Conservation (phyloP, 306 rosid species). For the Cicer bijugum region DNA sequence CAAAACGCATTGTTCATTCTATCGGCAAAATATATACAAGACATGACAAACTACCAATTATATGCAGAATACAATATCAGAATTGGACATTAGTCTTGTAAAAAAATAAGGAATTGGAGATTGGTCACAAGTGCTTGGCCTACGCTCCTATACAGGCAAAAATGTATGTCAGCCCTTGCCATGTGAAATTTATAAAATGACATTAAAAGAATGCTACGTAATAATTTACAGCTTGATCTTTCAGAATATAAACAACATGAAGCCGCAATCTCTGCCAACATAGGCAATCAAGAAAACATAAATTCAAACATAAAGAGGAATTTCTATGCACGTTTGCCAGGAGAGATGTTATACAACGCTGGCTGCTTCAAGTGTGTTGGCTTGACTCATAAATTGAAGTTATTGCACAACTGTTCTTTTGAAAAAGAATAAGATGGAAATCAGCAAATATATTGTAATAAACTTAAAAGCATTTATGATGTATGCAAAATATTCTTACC, state of each 20-base stretch:
- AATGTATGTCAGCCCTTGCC: not conserved
- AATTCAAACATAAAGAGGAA: conserved; percentile 31
- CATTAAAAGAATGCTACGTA: not conserved
- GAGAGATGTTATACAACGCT: conserved; percentile 15
- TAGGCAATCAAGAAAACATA: conserved; percentile 33
- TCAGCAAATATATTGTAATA: conserved; percentile 20
- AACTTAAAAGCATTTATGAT: conserved; percentile 8
- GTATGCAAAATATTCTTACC: conserved; percentile 17
- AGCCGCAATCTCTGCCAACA: conserved; percentile 33
- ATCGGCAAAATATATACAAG: not conserved
- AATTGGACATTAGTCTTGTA: not conserved
- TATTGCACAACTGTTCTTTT: conserved; percentile 7
- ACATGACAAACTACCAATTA: not conserved
- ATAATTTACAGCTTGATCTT: conserved; percentile 38
- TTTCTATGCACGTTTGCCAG: conserved; percentile 11
- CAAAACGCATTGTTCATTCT: too few species aligned
- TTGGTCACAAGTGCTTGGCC: not conserved
- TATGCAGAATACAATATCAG: not conserved
- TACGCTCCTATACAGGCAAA: not conserved
- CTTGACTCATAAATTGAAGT: not conserved
- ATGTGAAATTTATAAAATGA: not conserved
- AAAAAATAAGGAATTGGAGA: too few species aligned
- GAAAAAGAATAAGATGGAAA: conserved; percentile 22
- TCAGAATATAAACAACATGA: conserved; percentile 27
- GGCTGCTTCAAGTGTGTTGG: conserved; percentile 32